A percentile compares a stretch with the other conserved stretches of the same genome.
Evolutionary conservation across 2,329 filamentous ascomycete genomes (phyloP).

Genomic region (Trichophyton rubrum): DNA sequence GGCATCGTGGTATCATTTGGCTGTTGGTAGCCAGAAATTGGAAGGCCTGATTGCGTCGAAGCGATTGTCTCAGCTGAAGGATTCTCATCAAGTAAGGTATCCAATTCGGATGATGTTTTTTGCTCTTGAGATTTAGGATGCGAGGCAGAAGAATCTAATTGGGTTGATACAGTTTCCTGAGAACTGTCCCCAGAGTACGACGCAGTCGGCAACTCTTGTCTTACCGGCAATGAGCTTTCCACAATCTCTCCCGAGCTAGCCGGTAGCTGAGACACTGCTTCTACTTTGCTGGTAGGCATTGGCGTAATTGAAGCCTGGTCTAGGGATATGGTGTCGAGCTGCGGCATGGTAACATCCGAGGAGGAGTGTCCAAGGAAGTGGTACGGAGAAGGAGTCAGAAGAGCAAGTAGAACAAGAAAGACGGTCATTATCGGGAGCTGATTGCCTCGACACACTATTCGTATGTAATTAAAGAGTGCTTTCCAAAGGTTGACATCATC

Average conservation of each 20-base stretch:
- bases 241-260: background rate
- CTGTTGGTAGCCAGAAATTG: background rate
- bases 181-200: background rate
- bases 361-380: background rate
- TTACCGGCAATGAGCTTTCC: background rate
- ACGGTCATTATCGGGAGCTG: background rate
- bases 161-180: background rate
- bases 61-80: background rate
- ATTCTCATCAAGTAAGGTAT: too few species aligned
- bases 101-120: background rate
- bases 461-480: slow-evolving; percentile 2
- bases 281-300: background rate
- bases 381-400: slow-evolving; percentile 1
- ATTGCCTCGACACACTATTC: background rate
- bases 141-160: background rate
- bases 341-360: background rate
- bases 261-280: background rate
- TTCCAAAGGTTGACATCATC: slow-evolving; percentile 2
- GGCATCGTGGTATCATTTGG: background rate
- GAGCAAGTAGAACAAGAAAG: background rate
- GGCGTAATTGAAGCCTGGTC: background rate
- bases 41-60: background rate
- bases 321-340: background rate
- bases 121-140: background rate
- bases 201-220: background rate